Percentiles rank a stretch among this genome's conserved stretches.
phyloP scores from a whole-genome alignment of 768 basidiomycete species.

The Suillus subalutaceus region DNA sequence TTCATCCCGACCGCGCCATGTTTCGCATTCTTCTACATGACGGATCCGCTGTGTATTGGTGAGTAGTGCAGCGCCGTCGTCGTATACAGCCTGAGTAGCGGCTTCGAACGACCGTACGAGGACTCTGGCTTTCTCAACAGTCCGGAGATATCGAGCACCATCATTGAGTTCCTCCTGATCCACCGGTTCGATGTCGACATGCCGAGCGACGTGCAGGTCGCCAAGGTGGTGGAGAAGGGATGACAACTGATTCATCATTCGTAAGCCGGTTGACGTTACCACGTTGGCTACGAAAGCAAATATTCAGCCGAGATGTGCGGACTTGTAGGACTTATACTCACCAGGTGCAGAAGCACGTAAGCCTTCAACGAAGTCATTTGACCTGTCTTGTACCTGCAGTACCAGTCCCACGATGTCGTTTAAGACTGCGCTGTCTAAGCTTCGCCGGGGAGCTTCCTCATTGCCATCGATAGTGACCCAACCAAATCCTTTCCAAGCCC shows the following conservation, averaged over 20 bases:
- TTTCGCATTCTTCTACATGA: constrained; percentile 28
- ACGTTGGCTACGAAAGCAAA: constrained; percentile 20
- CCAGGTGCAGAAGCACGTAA: constrained; percentile 25
- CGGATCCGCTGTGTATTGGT: constrained; percentile 39
- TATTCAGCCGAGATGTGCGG: not conserved
- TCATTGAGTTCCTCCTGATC: constrained; percentile 34
- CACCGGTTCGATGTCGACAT: constrained; percentile 53
- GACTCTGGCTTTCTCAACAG: constrained; percentile 47
- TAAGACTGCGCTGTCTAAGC: constrained; percentile 33
- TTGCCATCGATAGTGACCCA: constrained; percentile 43
- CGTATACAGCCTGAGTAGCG: constrained; percentile 52
- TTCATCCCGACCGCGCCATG: constrained; percentile 23
- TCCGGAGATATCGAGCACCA: constrained; percentile 41
- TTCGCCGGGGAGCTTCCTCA: constrained; percentile 32
- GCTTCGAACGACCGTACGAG: constrained; percentile 53
- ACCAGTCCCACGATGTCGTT: constrained; percentile 34
- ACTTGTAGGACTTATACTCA: constrained; percentile 12
- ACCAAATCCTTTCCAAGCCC: constrained; percentile 57
- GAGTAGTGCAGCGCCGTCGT: constrained; percentile 47
- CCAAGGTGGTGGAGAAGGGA: constrained; percentile 44
- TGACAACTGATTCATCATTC: constrained; percentile 40
- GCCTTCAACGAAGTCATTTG: constrained; percentile 23
- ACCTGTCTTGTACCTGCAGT: constrained; percentile 31
- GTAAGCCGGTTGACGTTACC: constrained; percentile 33
- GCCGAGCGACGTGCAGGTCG: constrained; percentile 54